Evolutionary conservation across 2,329 filamentous ascomycete genomes (phyloP).

Genomic region (Aureobasidium sp.): DNA sequence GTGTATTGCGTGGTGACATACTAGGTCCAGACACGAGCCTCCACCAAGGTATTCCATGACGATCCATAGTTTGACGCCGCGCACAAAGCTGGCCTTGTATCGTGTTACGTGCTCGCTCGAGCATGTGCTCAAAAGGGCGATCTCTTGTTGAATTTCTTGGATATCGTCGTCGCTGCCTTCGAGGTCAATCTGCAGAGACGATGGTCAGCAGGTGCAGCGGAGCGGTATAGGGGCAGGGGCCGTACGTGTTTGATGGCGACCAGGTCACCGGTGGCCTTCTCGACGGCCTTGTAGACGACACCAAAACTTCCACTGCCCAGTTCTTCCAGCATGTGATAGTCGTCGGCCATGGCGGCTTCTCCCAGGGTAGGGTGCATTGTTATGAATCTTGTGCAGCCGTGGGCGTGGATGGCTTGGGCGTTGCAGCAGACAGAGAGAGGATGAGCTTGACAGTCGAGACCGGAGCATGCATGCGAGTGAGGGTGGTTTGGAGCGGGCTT

Average conservation of each 20-base stretch:
- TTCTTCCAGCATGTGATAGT: slow-evolving; percentile 94
- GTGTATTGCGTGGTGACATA: slow-evolving; percentile 37
- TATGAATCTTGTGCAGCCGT: neutral
- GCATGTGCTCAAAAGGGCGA: slow-evolving; percentile 90
- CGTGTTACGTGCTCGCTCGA: slow-evolving; percentile 89
- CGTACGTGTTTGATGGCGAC: slow-evolving; percentile 95
- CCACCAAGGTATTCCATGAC: slow-evolving; percentile 98
- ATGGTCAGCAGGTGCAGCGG: neutral
- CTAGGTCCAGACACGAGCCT: slow-evolving; percentile 88
- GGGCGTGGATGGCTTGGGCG: neutral
- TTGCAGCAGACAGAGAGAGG: neutral
- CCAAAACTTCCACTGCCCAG: slow-evolving; percentile 97
- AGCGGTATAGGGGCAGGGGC: neutral
- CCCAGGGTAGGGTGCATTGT: slow-evolving; percentile 19
- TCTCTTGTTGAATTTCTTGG: slow-evolving; percentile 95
- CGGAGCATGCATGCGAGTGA: slow-evolving; percentile 6
- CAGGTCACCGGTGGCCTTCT: slow-evolving; percentile 80
- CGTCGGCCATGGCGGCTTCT: slow-evolving; percentile 56
- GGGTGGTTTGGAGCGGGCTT: neutral
- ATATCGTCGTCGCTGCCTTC: slow-evolving; percentile 99
- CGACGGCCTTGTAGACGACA: slow-evolving; percentile 93
- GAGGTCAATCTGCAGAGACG: slow-evolving; percentile 74
- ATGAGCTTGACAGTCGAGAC: neutral
- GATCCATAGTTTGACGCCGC: slow-evolving; percentile 96
- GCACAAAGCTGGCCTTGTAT: slow-evolving; percentile 94